A percentile compares a stretch with the other conserved stretches of the same genome.
These are phyloP conservation scores for Plectosphaerella cucumerina DNA, from an alignment of 2,329 filamentous ascomycete species.

Conservation along the genomic window DNA sequence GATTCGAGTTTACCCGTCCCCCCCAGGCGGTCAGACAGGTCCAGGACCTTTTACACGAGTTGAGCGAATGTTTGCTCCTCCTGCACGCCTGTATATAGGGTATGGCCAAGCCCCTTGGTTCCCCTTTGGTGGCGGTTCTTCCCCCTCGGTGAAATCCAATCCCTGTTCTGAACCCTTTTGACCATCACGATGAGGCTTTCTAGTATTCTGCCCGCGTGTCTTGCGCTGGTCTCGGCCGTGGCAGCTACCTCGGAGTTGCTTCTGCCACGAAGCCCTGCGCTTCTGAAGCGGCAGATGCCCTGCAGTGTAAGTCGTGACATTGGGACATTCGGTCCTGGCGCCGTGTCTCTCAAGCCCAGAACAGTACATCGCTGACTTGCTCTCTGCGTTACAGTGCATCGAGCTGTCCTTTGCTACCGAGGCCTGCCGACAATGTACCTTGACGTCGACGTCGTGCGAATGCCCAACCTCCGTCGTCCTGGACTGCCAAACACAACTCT, in stretches of 20 bases:
- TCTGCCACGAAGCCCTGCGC: background rate
- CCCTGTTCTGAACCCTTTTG: background rate
- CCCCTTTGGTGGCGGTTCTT: background rate
- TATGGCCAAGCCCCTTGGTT: background rate
- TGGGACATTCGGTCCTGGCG: too few species aligned
- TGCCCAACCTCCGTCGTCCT: background rate
- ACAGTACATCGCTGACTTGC: background rate
- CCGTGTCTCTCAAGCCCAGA: background rate
- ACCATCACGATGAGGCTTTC: background rate
- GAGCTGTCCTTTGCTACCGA: background rate
- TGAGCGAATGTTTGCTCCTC: too few species aligned
- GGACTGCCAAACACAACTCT: background rate
- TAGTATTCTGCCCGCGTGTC: background rate
- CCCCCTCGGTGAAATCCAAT: background rate
- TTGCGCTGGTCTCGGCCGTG: background rate
- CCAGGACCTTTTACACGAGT: background rate
- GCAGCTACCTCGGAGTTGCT: background rate
- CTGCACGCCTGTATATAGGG: too few species aligned
- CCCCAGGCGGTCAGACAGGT: background rate
- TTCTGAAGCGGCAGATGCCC: background rate
- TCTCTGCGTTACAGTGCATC: background rate
- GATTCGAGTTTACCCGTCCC: background rate
- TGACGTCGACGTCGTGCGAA: background rate
- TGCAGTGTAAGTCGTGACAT: background rate
- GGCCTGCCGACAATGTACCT: background rate